Evolutionary conservation across 768 basidiomycete species (phyloP).

Genomic region (Roridomyces roridus): DNA sequence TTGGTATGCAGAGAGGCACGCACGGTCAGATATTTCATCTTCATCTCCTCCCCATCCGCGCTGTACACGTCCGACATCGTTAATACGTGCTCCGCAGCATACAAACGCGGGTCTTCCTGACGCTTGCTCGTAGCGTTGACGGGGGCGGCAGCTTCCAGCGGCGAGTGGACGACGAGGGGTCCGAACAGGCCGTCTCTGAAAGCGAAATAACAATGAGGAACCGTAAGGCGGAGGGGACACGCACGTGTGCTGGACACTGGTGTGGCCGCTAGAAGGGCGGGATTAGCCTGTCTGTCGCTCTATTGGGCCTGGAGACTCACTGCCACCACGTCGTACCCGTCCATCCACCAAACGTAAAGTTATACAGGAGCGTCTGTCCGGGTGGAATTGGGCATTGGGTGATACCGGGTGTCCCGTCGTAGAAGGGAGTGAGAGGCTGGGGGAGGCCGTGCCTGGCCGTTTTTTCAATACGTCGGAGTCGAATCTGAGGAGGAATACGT

Average conservation of each 20-base stretch:
- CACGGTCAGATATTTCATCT: conserved; percentile 9
- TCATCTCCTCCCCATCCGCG: not conserved
- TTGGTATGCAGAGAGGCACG: not conserved
- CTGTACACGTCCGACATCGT: conserved; percentile 37
- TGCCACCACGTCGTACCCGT: conserved; percentile 59
- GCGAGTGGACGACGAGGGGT: conserved; percentile 52
- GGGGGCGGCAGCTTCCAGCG: conserved; percentile 32
- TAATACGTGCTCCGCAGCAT: conserved; percentile 39
- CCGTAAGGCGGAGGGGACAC: conserved; percentile 21
- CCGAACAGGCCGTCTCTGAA: conserved; percentile 58
- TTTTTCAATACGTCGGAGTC: not conserved
- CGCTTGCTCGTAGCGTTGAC: too few relatives aligned
- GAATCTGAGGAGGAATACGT: not conserved
- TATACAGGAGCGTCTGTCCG: conserved; percentile 44
- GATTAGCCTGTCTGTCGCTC: not conserved
- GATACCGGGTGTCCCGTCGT: conserved; percentile 53
- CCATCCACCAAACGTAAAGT: conserved; percentile 49
- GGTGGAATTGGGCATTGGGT: conserved; percentile 63
- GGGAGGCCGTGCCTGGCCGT: conserved; percentile 33
- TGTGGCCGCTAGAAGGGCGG: conserved; percentile 8
- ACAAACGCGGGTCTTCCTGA: conserved; percentile 36
- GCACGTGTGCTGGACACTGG: conserved; percentile 12
- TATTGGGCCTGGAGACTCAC: conserved; percentile 29
- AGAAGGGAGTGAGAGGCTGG: conserved; percentile 47
- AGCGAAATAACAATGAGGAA: not conserved